phyloP scores from a whole-genome alignment of 1,284 basidiomycete genomes.

The Fistulinella cinereoalba region DNA sequence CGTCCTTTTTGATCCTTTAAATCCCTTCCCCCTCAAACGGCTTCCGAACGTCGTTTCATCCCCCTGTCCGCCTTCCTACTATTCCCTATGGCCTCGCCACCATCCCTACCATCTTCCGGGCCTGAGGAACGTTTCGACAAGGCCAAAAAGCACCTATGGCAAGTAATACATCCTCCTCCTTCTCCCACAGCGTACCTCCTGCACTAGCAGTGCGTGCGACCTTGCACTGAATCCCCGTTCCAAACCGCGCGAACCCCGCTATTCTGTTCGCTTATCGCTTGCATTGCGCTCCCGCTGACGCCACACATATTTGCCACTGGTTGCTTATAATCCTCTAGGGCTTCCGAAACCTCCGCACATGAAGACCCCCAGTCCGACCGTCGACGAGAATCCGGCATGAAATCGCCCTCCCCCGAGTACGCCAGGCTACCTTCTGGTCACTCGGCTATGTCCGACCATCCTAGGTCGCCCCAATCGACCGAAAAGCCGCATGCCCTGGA shows the following conservation, averaged over 20 bases:
- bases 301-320: constrained; percentile 27
- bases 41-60: constrained; percentile 25
- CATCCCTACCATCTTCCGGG: constrained; percentile 18
- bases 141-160: constrained; percentile 36
- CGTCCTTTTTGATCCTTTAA: constrained; percentile 32
- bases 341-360: constrained; percentile 28
- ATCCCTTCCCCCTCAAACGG: constrained; percentile 26
- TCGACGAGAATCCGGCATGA: constrained; percentile 11
- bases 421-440: constrained; percentile 19
- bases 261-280: constrained; percentile 23
- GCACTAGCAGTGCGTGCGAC: constrained; percentile 10
- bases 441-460: constrained; percentile 16
- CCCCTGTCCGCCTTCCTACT: constrained; percentile 24
- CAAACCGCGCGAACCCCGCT: constrained; percentile 18
- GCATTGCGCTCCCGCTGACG: constrained; percentile 28
- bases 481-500: constrained; percentile 21
- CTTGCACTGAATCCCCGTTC: constrained; percentile 11
- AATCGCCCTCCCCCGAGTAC: constrained; percentile 22
- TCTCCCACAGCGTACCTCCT: constrained; percentile 6
- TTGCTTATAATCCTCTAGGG: constrained; percentile 28
- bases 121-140: constrained; percentile 35
- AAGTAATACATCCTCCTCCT: constrained; percentile 20
- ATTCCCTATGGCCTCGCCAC: constrained; percentile 25
- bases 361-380: constrained; percentile 23
- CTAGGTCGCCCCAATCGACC: constrained; percentile 19